Evolutionary conservation across 2,329 filamentous ascomycete species (phyloP), one percentile per base, ranked within the genome.

Genomic region (Ophiostoma novo-ulmi): DNA sequence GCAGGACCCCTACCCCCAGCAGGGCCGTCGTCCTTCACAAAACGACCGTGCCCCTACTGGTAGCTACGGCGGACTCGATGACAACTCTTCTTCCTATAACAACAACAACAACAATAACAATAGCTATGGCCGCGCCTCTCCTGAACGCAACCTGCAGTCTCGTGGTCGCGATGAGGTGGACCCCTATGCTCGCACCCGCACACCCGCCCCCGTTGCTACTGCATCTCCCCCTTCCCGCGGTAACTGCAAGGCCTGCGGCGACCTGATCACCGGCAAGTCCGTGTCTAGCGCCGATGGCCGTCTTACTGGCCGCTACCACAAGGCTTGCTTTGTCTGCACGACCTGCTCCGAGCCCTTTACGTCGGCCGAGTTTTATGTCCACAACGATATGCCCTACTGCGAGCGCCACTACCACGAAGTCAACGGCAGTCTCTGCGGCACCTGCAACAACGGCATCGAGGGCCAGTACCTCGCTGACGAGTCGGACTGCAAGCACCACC

Each of bases 241-340:
- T 2, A 88, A 87, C 73, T 99, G 95, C 82, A 92, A 93, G 76
- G 91, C 92, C 0, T 99, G 95, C 79, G 84, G 87, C 3, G 82
- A 90, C 65, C 82, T 85, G 7, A 98, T 99, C 75, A 87, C 88
- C 64, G 94, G 93, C 26, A 98, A 97, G 81, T 97, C 93, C 1
- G 89, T 99, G 71, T 97, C 94, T 44, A 97, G 93, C 17, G 93
- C 93, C 0, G 95, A 97, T 76, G 95, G 95, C 20, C 89, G 94
- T 35, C 83, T 99, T 35, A 97, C 92, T 0, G 95, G 95, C 11
- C 90, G 93, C 73, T 99, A 97, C 79, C 95, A 99, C 83, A 97
- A 96, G 79, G 87, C 90, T 5, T 99, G 94, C 79, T 98, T 99
- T 78, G 91, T 94, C 13, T 99, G 95, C 84, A 87, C 88, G 5